Percentiles rank a stretch among this genome's conserved stretches.
These are phyloP conservation scores for Blastobotrys aristatus DNA, from an alignment of 1,139 yeast species.

Conservation along the genomic window DNA sequence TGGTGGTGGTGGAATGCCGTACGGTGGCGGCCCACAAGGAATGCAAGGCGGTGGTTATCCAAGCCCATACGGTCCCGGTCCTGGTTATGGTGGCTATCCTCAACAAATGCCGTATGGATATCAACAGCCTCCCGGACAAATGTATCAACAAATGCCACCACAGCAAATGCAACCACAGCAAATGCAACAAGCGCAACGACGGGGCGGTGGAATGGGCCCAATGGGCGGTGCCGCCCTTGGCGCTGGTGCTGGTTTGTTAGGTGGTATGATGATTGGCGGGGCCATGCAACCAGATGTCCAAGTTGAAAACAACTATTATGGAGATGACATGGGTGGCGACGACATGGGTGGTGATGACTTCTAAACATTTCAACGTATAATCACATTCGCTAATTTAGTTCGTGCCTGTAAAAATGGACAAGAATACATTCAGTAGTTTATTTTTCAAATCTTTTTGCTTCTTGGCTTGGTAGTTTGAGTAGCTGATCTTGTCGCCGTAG, in stretches of 20 bases:
- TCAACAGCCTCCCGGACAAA: constrained; percentile 15
- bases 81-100: constrained; percentile 27
- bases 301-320: constrained; percentile 32
- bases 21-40: constrained; percentile 15
- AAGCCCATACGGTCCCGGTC: constrained; percentile 22
- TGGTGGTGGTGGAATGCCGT: constrained; percentile 4
- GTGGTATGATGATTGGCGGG: constrained; percentile 59
- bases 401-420: too few relatives aligned
- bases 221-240: constrained; percentile 59
- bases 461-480: background rate
- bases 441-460: constrained; percentile 1
- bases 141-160: constrained; percentile 18
- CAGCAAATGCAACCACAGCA: constrained; percentile 27
- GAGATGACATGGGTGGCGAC: constrained; percentile 21
- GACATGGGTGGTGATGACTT: constrained; percentile 21
- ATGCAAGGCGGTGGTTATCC: constrained; percentile 12
- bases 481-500: background rate
- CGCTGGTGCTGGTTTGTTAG: constrained; percentile 75
- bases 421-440: too few relatives aligned
- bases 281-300: constrained; percentile 34
- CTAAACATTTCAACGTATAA: background rate
- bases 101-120: constrained; percentile 26
- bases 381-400: too few relatives aligned
- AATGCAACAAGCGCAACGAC: constrained; percentile 25
- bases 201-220: constrained; percentile 34